phyloP scores from a whole-genome alignment of 1,139 yeast species.

The Meyerozyma carpophila region DNA sequence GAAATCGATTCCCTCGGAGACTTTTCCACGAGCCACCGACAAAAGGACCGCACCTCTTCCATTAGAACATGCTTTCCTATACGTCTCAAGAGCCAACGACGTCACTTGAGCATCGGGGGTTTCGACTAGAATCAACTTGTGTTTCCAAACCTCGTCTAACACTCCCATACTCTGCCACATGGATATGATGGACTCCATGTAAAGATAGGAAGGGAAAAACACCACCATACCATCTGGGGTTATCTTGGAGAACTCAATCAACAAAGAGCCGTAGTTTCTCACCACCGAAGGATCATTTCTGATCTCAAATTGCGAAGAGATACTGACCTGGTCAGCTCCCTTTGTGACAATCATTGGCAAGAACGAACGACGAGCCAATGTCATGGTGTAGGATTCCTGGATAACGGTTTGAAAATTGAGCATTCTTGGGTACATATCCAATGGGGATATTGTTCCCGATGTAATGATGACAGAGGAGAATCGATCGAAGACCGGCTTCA shows the following conservation, averaged over 20 bases:
- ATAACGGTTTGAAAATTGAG: constrained; percentile 89
- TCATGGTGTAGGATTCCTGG: constrained; percentile 94
- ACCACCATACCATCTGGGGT: constrained; percentile 99
- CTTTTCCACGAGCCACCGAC: constrained; percentile 98
- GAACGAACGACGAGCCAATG: constrained; percentile 85
- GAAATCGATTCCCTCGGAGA: constrained; percentile 97
- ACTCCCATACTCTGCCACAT: constrained; percentile 99
- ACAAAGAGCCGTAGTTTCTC: constrained; percentile 87
- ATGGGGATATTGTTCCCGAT: constrained; percentile 95
- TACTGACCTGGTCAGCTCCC: constrained; percentile 96
- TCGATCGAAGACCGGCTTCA: constrained; percentile 91
- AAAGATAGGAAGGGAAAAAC: constrained; percentile 91
- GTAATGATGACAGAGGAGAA: constrained; percentile 94
- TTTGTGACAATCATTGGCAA: constrained; percentile 94
- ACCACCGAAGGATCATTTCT: constrained; percentile 97
- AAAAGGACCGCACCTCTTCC: constrained; percentile 96
- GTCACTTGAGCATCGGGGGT: constrained; percentile 99
- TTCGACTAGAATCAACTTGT: constrained; percentile 90
- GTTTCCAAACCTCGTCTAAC: constrained; percentile 96
- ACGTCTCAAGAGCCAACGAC: constrained; percentile 88
- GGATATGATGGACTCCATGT: constrained; percentile 95
- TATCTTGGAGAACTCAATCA: constrained; percentile 87
- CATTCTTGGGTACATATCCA: constrained; percentile 99
- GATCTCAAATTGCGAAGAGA: constrained; percentile 92
- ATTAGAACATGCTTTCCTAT: constrained; percentile 92